These are phyloP conservation scores for Fragaria iinumae DNA, from an alignment of 306 rosid genomes.

Conservation along the genomic window DNA sequence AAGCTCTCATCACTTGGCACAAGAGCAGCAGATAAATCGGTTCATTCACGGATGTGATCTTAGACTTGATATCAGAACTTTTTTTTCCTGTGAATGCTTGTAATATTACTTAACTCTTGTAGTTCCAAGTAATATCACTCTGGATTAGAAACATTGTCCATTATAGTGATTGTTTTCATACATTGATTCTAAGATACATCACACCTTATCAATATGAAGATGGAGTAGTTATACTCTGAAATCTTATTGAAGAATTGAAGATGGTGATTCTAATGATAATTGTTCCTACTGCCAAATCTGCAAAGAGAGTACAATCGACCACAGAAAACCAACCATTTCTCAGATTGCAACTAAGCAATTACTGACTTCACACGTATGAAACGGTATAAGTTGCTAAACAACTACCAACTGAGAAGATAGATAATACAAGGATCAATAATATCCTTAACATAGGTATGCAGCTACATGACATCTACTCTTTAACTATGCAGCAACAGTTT, in stretches of 20 bases:
- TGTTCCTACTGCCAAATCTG: neutral
- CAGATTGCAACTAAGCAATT: slow-evolving; percentile 32
- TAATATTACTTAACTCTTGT: neutral
- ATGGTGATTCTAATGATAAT: neutral
- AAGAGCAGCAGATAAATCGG: slow-evolving; percentile 23
- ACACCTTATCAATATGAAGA: neutral
- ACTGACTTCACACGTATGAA: neutral
- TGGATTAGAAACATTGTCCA: neutral
- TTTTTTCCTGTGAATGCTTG: neutral
- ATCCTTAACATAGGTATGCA: neutral
- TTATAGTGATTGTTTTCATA: neutral
- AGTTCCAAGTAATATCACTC: neutral
- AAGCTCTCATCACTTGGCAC: slow-evolving; percentile 23
- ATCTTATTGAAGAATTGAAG: neutral
- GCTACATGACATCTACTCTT: slow-evolving; percentile 2
- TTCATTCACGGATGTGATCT: slow-evolving; percentile 50
- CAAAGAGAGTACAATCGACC: neutral
- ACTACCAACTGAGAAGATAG: neutral
- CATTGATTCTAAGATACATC: neutral
- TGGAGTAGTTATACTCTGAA: neutral
- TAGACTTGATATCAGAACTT: neutral
- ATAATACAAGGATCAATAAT: neutral
- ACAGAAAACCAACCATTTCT: neutral
- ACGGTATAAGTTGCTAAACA: neutral
- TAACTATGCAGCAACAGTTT: slow-evolving; percentile 53